A percentile compares a stretch with the other conserved stretches of the same genome.
These are phyloP conservation scores for Fusarium gaditjirri DNA, from an alignment of 2,329 filamentous ascomycete species.

Conservation along the genomic window DNA sequence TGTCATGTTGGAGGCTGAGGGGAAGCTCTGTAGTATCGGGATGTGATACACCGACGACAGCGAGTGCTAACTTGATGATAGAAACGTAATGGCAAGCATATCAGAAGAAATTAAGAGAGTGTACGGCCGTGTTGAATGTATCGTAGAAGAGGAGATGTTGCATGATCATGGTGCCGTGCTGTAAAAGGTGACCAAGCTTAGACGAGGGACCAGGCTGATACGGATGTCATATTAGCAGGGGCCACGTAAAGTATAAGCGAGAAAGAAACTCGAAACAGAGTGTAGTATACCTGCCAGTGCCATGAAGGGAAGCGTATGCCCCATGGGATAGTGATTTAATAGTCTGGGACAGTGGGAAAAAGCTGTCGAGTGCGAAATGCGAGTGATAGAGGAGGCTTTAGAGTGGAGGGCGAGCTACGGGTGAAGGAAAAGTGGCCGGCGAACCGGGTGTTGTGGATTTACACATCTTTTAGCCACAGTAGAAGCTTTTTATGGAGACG, in stretches of 20 bases:
- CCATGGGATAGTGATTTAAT: background rate
- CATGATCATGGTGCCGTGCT: constrained; percentile 2
- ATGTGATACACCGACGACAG: constrained; percentile 2
- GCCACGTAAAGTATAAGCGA: background rate
- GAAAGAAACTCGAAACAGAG: background rate
- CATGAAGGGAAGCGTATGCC: background rate
- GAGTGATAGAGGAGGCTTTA: constrained; percentile 37
- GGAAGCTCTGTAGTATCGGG: constrained; percentile 24
- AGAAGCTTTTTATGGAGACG: background rate
- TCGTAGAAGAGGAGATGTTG: constrained; percentile 1
- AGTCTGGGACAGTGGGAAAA: background rate
- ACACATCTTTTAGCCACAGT: constrained; percentile 22
- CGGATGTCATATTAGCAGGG: constrained; percentile 30
- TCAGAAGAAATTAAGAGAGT: background rate
- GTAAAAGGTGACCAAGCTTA: constrained; percentile 31
- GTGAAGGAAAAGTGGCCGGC: constrained; percentile 40
- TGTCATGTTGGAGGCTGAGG: constrained; percentile 27
- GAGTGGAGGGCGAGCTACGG: constrained; percentile 24
- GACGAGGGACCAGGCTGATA: constrained; percentile 22
- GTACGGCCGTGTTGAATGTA: background rate
- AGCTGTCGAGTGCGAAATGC: constrained; percentile 22
- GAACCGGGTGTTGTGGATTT: constrained; percentile 41
- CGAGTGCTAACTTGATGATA: background rate
- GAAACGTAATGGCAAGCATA: background rate
- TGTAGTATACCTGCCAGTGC: background rate